A percentile compares a stretch with the other conserved stretches of the same genome.
phyloP scores from a whole-genome alignment of 2,329 filamentous ascomycete species.

The Venturia nashicola region DNA sequence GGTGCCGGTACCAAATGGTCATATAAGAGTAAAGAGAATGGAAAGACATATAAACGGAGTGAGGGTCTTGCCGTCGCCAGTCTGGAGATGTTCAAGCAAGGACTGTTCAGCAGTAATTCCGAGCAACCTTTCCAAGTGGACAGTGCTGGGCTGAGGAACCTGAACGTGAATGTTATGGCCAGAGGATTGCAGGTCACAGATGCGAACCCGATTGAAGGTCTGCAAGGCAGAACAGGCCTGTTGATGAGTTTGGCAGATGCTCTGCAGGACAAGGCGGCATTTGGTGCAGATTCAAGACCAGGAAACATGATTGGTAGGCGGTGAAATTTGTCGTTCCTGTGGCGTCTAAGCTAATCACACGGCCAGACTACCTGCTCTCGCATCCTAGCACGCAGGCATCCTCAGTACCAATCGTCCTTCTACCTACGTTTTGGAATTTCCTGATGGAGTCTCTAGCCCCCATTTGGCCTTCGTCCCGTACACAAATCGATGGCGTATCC shows the following conservation, averaged over 20 bases:
- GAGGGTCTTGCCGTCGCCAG: conserved; percentile 74
- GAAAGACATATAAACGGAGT: conserved; percentile 68
- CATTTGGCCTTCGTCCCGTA: conserved; percentile 83
- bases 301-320: conserved; percentile 83
- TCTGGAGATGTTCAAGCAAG: conserved; percentile 87
- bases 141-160: conserved; percentile 59
- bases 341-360: conserved; percentile 13
- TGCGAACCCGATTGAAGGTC: conserved; percentile 67
- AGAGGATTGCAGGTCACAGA: conserved; percentile 75
- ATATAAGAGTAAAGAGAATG: conserved; percentile 85
- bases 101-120: conserved; percentile 73
- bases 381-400: conserved; percentile 83
- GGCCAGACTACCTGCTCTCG: conserved; percentile 73
- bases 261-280: conserved; percentile 68
- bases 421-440: conserved; percentile 82
- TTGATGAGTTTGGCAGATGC: conserved; percentile 65
- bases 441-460: conserved; percentile 76
- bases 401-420: conserved; percentile 72
- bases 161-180: conserved; percentile 64
- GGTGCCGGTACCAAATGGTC: conserved; percentile 85
- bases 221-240: conserved; percentile 73
- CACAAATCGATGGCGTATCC: conserved; percentile 72
- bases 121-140: conserved; percentile 83
- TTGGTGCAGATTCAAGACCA: conserved; percentile 71
- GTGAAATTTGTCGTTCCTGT: conserved; percentile 10